Evolutionary conservation across 805 yeast species (phyloP).

Genomic region (Tetrapisispora taiwanensis): DNA sequence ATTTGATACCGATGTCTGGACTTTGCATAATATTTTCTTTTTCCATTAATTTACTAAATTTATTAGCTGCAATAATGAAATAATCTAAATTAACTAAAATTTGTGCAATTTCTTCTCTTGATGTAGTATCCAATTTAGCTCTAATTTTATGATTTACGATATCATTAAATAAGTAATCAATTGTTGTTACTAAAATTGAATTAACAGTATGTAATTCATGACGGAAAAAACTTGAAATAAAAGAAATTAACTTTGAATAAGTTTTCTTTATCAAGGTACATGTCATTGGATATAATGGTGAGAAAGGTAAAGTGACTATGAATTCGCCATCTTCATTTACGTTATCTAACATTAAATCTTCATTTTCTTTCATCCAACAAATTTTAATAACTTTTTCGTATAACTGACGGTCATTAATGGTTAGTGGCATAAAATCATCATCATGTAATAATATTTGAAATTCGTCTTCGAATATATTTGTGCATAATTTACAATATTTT

Average conservation of each 20-base stretch:
- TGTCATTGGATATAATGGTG: constrained; percentile 77
- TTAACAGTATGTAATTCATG: constrained; percentile 52
- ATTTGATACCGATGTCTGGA: constrained; percentile 34
- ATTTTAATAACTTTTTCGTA: constrained; percentile 54
- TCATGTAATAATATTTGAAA: constrained; percentile 56
- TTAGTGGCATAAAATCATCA: constrained; percentile 85
- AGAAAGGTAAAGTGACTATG: constrained; percentile 72
- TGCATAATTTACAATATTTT: constrained; percentile 47
- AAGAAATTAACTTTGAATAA: constrained; percentile 52
- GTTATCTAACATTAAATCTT: constrained; percentile 16
- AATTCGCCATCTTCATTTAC: constrained; percentile 28
- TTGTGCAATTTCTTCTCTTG: constrained; percentile 86
- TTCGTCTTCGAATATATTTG: constrained; percentile 45
- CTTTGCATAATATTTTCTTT: constrained; percentile 28
- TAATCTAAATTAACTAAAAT: constrained; percentile 80
- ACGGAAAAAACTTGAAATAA: constrained; percentile 55
- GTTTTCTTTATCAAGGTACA: constrained; percentile 66
- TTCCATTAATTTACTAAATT: constrained; percentile 40
- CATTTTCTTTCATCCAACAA: constrained; percentile 55
- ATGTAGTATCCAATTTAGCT: constrained; percentile 52
- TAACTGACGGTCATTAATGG: constrained; percentile 46
- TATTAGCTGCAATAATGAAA: constrained; percentile 64
- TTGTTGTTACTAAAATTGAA: constrained; percentile 45
- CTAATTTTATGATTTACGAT: constrained; percentile 58
- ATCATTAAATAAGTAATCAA: constrained; percentile 60